A percentile compares a stretch with the other conserved stretches of the same genome.
phyloP scores from a whole-genome alignment of 345 rosid species.

The Eucalyptus polyanthemos region DNA sequence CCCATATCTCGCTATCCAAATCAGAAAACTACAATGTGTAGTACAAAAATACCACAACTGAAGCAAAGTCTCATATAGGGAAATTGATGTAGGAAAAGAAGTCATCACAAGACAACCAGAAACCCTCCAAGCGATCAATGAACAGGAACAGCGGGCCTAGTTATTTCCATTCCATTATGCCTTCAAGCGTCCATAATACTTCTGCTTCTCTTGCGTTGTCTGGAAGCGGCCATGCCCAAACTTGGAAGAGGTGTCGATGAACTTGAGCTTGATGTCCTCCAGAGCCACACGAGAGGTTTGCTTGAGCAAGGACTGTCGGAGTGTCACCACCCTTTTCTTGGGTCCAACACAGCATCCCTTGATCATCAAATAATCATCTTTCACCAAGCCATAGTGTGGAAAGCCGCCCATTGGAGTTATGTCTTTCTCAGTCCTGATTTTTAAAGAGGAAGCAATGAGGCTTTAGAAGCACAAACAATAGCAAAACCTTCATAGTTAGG shows the following conservation, averaged over 20 bases:
- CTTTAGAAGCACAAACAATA: background rate
- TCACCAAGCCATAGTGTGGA: slow-evolving; percentile 72
- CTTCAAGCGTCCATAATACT: slow-evolving; percentile 45
- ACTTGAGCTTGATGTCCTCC: slow-evolving; percentile 63
- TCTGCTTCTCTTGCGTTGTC: slow-evolving; percentile 50
- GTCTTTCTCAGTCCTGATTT: slow-evolving; percentile 66
- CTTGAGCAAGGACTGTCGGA: slow-evolving; percentile 46
- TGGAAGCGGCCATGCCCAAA: slow-evolving; percentile 71
- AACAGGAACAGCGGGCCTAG: background rate
- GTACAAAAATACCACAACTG: background rate
- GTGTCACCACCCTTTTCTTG: slow-evolving; percentile 82
- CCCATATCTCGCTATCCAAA: background rate
- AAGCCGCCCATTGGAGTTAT: slow-evolving; percentile 77
- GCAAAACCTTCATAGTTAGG: background rate
- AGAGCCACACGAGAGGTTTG: slow-evolving; percentile 70
- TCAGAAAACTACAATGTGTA: background rate
- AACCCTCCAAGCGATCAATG: background rate
- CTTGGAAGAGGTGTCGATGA: slow-evolving; percentile 53
- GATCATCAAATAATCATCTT: slow-evolving; percentile 61
- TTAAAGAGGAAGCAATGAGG: background rate
- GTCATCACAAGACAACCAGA: background rate
- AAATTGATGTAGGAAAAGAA: background rate
- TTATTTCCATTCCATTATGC: slow-evolving; percentile 12
- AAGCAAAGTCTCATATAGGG: background rate
- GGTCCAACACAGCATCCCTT: slow-evolving; percentile 86